Conservation (phyloP, 768 basidiomycete species). For the Dioszegia aurantiaca region DNA sequence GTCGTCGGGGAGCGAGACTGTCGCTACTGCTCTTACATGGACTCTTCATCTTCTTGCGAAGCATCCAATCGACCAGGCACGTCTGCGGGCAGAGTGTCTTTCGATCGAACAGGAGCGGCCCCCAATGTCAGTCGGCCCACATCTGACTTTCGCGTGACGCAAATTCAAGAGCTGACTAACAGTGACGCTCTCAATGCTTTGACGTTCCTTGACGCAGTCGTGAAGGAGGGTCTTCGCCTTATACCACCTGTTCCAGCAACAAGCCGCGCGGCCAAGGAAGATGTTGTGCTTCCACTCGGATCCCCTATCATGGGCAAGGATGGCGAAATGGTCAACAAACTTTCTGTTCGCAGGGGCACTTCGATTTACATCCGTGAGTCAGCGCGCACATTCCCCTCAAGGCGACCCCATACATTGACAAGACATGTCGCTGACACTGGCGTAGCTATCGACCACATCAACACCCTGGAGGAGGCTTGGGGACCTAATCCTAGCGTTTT, state of each 20-base stretch:
- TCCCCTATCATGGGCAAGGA: constrained; percentile 42
- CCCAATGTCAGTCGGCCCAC: constrained; percentile 33
- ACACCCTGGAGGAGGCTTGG: too few relatives aligned
- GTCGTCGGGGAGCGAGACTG: constrained; percentile 71
- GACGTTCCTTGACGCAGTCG: constrained; percentile 71
- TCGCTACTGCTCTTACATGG: constrained; percentile 79
- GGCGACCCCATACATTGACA: too few relatives aligned
- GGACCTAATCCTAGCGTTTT: too few relatives aligned
- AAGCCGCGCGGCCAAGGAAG: constrained; percentile 29
- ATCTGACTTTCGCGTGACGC: background rate
- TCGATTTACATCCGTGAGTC: constrained; percentile 49
- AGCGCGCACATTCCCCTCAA: too few relatives aligned
- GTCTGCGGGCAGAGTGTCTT: constrained; percentile 66
- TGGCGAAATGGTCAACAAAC: constrained; percentile 42
- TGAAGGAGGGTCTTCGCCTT: constrained; percentile 47
- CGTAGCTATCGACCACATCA: too few relatives aligned
- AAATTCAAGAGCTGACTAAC: constrained; percentile 25
- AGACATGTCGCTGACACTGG: too few relatives aligned
- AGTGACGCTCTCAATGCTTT: constrained; percentile 62
- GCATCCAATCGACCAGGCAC: constrained; percentile 65
- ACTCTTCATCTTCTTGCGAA: constrained; percentile 68
- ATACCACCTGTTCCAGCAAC: constrained; percentile 41
- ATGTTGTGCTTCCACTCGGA: constrained; percentile 36
- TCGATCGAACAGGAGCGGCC: constrained; percentile 52
- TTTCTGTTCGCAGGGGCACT: constrained; percentile 41